These are phyloP conservation scores for Serendipita sp. DNA, from an alignment of 768 basidiomycete genomes.

Conservation along the genomic window DNA sequence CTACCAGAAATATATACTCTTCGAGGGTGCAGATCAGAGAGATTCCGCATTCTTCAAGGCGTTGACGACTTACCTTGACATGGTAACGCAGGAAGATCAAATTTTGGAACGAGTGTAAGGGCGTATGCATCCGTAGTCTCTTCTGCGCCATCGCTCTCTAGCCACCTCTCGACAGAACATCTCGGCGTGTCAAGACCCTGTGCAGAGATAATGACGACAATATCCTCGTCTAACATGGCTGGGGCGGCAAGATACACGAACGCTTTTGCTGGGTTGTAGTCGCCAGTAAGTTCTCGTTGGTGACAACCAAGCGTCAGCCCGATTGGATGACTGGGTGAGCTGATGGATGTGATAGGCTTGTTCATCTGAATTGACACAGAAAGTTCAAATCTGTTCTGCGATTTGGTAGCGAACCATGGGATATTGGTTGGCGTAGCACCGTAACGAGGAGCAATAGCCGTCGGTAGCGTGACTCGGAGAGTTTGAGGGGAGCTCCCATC, in stretches of 20 bases:
- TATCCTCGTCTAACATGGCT: slow-evolving; percentile 31
- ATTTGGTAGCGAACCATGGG: not conserved
- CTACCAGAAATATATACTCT: slow-evolving; percentile 47
- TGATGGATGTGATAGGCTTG: not conserved
- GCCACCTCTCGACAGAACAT: slow-evolving; percentile 38
- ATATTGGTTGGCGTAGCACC: not conserved
- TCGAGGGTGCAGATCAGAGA: not conserved
- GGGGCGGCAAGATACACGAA: not conserved
- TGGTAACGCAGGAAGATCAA: slow-evolving; percentile 26
- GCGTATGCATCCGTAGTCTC: slow-evolving; percentile 32
- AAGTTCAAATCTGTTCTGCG: not conserved
- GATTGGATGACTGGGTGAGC: slow-evolving; percentile 1
- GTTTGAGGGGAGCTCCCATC: not conserved
- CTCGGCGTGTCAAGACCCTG: slow-evolving; percentile 36
- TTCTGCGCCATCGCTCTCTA: too few species aligned
- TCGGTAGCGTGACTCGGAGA: not conserved
- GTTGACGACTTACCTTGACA: slow-evolving; percentile 1
- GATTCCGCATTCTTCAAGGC: not conserved
- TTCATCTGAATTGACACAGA: not conserved
- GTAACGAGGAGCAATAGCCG: not conserved
- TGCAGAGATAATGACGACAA: slow-evolving; percentile 35
- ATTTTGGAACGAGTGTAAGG: slow-evolving; percentile 39
- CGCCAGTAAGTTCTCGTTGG: not conserved
- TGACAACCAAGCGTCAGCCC: not conserved
- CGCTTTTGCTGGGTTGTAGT: not conserved